Conservation (phyloP, 306 rosid species). For the Gastrolobium villosum region DNA sequence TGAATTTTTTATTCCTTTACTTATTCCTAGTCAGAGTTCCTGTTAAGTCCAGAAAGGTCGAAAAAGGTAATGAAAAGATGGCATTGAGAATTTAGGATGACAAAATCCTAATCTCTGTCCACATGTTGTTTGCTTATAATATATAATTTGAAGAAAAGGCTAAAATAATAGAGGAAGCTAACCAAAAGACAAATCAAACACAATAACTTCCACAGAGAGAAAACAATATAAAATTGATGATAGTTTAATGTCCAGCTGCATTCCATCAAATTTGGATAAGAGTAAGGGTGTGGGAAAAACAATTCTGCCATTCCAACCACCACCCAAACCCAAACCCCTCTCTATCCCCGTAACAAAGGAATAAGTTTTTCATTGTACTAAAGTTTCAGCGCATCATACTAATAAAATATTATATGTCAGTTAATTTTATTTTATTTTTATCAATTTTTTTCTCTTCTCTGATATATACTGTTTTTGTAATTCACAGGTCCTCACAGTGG, state of each 20-base stretch:
- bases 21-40: constrained; percentile 55
- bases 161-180: constrained; percentile 27
- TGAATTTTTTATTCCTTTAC: constrained; percentile 52
- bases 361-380: too few relatives aligned
- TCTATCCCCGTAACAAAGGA: constrained; percentile 31
- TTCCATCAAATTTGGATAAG: constrained; percentile 57
- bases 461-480: too few relatives aligned
- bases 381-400: too few relatives aligned
- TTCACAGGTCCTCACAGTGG: too few relatives aligned
- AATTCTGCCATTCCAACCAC: constrained; percentile 73
- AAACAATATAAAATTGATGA: constrained; percentile 11
- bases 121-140: constrained; percentile 57
- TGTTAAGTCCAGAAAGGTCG: constrained; percentile 43
- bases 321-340: constrained; percentile 60
- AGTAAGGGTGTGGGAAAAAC: constrained; percentile 65
- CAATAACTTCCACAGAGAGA: constrained; percentile 30
- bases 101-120: constrained; percentile 60
- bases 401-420: too few relatives aligned
- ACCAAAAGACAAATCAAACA: constrained; percentile 24
- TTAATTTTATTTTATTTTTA: too few relatives aligned
- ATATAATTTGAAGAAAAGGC: constrained; percentile 45
- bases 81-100: constrained; percentile 67
- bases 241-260: constrained; percentile 47
- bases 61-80: constrained; percentile 46
- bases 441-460: too few relatives aligned